A percentile compares a stretch with the other conserved stretches of the same genome.
phyloP scores from a whole-genome alignment of 495 filamentous ascomycete genomes.

The Penicillium canescens region DNA sequence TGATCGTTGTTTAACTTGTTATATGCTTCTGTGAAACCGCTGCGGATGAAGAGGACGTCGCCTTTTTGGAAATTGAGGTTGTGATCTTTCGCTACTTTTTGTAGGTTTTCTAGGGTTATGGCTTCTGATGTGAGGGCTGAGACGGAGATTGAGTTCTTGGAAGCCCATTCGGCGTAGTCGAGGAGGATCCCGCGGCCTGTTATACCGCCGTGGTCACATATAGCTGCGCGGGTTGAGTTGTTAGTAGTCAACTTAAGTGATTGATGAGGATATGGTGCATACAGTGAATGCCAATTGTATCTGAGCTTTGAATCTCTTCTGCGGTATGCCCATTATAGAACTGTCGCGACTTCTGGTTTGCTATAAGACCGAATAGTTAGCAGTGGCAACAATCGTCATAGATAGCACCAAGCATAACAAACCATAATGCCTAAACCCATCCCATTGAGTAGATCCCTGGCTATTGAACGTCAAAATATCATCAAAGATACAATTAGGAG shows the following conservation, averaged over 20 bases:
- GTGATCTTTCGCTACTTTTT: slow-evolving; percentile 30
- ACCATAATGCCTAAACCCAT: slow-evolving; percentile 53
- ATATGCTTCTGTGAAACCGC: slow-evolving; percentile 43
- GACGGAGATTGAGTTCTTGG: slow-evolving; percentile 24
- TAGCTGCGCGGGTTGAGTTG: slow-evolving; percentile 16
- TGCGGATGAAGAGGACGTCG: slow-evolving; percentile 51
- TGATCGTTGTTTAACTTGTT: slow-evolving; percentile 24
- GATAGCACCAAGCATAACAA: not conserved
- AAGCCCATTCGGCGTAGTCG: slow-evolving; percentile 51
- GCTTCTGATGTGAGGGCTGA: slow-evolving; percentile 30
- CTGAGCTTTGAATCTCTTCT: slow-evolving; percentile 52
- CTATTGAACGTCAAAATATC: slow-evolving; percentile 58
- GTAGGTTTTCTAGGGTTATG: slow-evolving; percentile 37
- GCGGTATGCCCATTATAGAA: slow-evolving; percentile 63
- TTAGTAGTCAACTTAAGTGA: not conserved
- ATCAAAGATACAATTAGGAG: slow-evolving; percentile 48
- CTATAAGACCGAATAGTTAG: slow-evolving; percentile 10
- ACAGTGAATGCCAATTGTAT: slow-evolving; percentile 40
- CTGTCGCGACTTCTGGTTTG: slow-evolving; percentile 45
- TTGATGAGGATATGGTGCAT: slow-evolving; percentile 1
- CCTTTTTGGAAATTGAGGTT: slow-evolving; percentile 38
- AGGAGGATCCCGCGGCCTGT: slow-evolving; percentile 53
- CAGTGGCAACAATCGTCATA: not conserved
- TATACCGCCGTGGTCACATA: slow-evolving; percentile 33
- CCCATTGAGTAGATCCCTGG: slow-evolving; percentile 46